Evolutionary conservation across 2,329 filamentous ascomycete species (phyloP).

Genomic region (Cladosporium sp.): DNA sequence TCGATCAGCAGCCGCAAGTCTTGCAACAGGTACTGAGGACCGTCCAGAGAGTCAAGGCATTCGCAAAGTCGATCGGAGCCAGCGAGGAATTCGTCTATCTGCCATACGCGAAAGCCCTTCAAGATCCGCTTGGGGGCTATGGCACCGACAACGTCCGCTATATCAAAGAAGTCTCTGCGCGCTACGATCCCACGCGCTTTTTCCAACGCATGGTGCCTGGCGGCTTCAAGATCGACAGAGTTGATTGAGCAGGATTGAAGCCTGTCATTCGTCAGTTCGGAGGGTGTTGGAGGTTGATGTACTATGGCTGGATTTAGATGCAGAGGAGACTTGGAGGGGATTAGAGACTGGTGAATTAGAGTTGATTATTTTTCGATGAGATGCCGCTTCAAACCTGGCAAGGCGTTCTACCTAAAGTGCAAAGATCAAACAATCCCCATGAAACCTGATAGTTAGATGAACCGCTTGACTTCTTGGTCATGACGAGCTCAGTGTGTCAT

Average conservation of each 20-base stretch:
- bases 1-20: neutral
- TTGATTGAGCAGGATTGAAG: neutral
- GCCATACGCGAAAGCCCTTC: slow-evolving; percentile 34
- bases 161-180: slow-evolving; percentile 5
- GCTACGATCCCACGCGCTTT: slow-evolving; percentile 3
- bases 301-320: neutral
- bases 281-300: neutral
- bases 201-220: slow-evolving; percentile 28
- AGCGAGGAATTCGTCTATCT: slow-evolving; percentile 26
- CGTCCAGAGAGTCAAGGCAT: neutral
- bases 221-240: slow-evolving; percentile 29
- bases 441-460: no score
- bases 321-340: neutral
- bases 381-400: no score
- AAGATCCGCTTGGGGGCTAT: slow-evolving; percentile 34
- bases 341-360: no score
- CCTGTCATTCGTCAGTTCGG: neutral
- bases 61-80: neutral
- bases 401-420: no score
- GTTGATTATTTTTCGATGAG: no score
- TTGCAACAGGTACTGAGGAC: neutral
- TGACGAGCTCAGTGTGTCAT: no score
- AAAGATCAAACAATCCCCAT: no score
- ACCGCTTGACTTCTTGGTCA: no score
- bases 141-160: slow-evolving; percentile 3